Evolutionary conservation across 2,329 filamentous ascomycete species (phyloP).

Genomic region (Fusarium brachygibbosum): DNA sequence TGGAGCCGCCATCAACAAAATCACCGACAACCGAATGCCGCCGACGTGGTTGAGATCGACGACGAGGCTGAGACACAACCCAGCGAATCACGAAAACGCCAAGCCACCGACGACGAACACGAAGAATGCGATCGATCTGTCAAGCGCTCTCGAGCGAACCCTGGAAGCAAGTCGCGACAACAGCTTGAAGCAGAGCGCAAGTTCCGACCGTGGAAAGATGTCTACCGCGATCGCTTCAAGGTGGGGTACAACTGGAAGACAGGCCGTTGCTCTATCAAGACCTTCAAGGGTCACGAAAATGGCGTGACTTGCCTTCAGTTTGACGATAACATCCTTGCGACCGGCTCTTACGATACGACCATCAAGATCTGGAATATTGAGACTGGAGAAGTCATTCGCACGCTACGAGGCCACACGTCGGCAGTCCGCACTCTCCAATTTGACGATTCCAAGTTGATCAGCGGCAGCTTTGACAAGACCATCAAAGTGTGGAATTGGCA

Average conservation of each 20-base stretch:
- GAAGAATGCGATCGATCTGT: slow-evolving; percentile 41
- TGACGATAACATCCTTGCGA: slow-evolving; percentile 90
- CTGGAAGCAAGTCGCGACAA: slow-evolving; percentile 48
- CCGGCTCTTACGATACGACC: slow-evolving; percentile 93
- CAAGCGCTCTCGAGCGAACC: slow-evolving; percentile 54
- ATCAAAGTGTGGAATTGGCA: slow-evolving; percentile 98
- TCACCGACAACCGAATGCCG: slow-evolving; percentile 53
- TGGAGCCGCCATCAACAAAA: slow-evolving; percentile 88
- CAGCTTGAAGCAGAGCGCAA: slow-evolving; percentile 61
- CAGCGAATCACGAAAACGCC: slow-evolving; percentile 54
- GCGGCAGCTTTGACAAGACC: slow-evolving; percentile 87
- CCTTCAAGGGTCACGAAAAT: slow-evolving; percentile 88
- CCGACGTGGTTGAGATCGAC: slow-evolving; percentile 46
- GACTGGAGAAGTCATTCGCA: slow-evolving; percentile 87
- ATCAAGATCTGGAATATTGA: slow-evolving; percentile 98
- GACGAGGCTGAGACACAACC: slow-evolving; percentile 38
- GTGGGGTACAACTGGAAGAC: slow-evolving; percentile 99
- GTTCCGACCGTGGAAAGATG: slow-evolving; percentile 89
- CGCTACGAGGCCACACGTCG: slow-evolving; percentile 82
- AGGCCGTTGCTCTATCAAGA: slow-evolving; percentile 85
- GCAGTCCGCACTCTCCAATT: slow-evolving; percentile 93
- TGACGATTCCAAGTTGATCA: slow-evolving; percentile 91
- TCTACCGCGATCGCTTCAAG: slow-evolving; percentile 95
- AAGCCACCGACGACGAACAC: slow-evolving; percentile 50
- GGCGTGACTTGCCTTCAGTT: slow-evolving; percentile 72